These are phyloP conservation scores for Trichocladium antarcticum DNA, from an alignment of 495 filamentous ascomycete genomes.

Conservation along the genomic window DNA sequence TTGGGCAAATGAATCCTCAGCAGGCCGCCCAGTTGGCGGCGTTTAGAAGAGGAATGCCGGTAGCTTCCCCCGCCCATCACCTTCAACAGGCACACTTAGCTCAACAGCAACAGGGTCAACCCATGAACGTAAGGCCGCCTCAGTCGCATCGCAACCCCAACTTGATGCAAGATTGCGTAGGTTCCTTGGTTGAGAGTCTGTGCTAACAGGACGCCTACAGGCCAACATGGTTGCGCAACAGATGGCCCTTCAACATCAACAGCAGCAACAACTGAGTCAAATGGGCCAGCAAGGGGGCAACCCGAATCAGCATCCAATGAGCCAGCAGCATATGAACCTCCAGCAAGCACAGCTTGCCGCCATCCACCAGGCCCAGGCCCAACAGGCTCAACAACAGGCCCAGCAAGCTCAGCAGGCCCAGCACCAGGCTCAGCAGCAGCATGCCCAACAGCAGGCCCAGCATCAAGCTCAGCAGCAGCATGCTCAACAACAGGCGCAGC, in stretches of 20 bases:
- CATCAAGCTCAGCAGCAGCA: constrained; percentile 29
- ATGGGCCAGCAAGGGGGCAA: constrained; percentile 35
- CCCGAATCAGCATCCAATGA: constrained; percentile 36
- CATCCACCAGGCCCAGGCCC: constrained; percentile 27
- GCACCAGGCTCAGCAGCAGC: constrained; percentile 34
- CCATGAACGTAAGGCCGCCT: constrained; percentile 31
- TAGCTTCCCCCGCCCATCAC: constrained; percentile 37
- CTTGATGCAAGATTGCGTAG: constrained; percentile 14
- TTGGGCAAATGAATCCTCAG: constrained; percentile 31
- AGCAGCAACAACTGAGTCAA: constrained; percentile 35
- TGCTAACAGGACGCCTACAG: constrained; percentile 15
- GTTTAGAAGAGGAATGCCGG: constrained; percentile 24
- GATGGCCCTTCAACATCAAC: constrained; percentile 23
- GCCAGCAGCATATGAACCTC: constrained; percentile 27
- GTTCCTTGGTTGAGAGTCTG: background rate
- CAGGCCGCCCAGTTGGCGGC: constrained; percentile 20
- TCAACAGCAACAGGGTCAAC: constrained; percentile 34
- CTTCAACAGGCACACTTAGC: constrained; percentile 38
- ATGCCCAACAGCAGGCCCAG: constrained; percentile 33
- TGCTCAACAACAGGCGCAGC: constrained; percentile 39
- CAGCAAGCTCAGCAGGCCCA: constrained; percentile 44
- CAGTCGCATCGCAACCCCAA: background rate
- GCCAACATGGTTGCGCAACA: constrained; percentile 20
- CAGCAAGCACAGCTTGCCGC: constrained; percentile 25
- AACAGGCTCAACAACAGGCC: constrained; percentile 31